Percentiles rank a stretch among this genome's conserved stretches.
phyloP scores from a whole-genome alignment of 768 basidiomycete species.

The Infundibulicybe gibba region DNA sequence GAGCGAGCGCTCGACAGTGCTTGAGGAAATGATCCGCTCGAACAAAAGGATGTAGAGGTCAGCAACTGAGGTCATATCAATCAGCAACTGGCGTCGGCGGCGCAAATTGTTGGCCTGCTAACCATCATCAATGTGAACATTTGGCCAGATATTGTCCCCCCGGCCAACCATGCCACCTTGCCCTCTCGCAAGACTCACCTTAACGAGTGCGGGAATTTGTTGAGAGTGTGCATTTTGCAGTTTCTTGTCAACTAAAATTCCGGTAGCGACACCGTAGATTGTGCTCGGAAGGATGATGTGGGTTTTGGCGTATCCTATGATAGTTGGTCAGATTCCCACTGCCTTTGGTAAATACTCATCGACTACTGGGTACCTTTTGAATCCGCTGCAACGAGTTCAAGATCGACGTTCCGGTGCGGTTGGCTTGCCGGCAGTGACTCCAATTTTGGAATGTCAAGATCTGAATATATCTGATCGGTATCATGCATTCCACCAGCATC shows the following conservation, averaged over 20 bases:
- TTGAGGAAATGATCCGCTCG: conserved; percentile 27
- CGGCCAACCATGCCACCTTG: conserved; percentile 48
- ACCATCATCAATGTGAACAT: conserved; percentile 56
- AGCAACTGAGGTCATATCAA: conserved; percentile 27
- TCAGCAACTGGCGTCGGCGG: background rate
- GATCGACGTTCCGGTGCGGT: conserved; percentile 33
- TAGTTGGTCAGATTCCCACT: background rate
- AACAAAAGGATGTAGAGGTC: conserved; percentile 42
- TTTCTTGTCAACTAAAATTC: conserved; percentile 45
- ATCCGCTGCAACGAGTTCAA: conserved; percentile 14
- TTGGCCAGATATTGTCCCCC: conserved; percentile 51
- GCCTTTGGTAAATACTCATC: background rate
- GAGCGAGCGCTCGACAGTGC: conserved; percentile 26
- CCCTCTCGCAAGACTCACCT: conserved; percentile 34
- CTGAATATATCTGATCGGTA: conserved; percentile 25
- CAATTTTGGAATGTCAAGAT: conserved; percentile 25
- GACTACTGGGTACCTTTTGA: conserved; percentile 6
- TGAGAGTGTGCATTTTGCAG: conserved; percentile 46
- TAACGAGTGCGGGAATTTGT: conserved; percentile 44
- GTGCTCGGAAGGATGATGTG: conserved; percentile 53
- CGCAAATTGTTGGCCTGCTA: background rate
- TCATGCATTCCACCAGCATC: conserved; percentile 19
- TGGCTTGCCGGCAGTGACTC: conserved; percentile 24
- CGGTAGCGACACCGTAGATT: conserved; percentile 46
- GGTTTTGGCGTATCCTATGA: conserved; percentile 41